These are phyloP conservation scores for Kuraishia floccosa DNA, from an alignment of 805 yeast genomes.

Conservation along the genomic window DNA sequence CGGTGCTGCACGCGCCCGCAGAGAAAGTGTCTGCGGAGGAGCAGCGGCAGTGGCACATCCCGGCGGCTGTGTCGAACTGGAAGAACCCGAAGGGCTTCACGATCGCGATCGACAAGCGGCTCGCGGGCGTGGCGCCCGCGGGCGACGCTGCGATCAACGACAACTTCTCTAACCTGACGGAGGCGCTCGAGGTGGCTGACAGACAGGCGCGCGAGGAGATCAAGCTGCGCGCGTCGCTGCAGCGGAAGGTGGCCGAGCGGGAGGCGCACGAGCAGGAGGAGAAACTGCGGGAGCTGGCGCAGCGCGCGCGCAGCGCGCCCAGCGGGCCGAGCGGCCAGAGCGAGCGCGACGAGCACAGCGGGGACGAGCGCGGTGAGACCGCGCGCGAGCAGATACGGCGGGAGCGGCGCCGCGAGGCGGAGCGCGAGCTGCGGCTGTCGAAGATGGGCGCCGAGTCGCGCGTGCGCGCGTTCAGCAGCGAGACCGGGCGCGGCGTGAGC, in stretches of 20 bases:
- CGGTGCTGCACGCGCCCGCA: conserved; percentile 53
- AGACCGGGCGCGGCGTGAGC: conserved; percentile 40
- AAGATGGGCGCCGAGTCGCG: conserved; percentile 33
- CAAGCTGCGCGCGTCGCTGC: conserved; percentile 34
- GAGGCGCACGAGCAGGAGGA: conserved; percentile 39
- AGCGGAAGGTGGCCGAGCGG: conserved; percentile 35
- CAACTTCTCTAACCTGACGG: conserved; percentile 50
- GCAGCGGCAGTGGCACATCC: conserved; percentile 74
- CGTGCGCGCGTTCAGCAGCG: conserved; percentile 27
- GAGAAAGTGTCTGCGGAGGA: conserved; percentile 59
- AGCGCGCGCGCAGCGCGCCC: conserved; percentile 23
- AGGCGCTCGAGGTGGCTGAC: conserved; percentile 66
- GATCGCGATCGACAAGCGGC: conserved; percentile 67
- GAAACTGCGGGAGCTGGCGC: conserved; percentile 36
- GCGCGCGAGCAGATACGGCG: conserved; percentile 26
- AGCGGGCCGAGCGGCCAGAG: conserved; percentile 7
- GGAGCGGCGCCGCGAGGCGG: conserved; percentile 34
- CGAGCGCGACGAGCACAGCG: conserved; percentile 7
- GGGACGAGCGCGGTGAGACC: conserved; percentile 3
- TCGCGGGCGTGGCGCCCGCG: conserved; percentile 41
- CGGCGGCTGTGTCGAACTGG: conserved; percentile 91
- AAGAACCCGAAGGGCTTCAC: conserved; percentile 88
- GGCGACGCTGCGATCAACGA: conserved; percentile 33
- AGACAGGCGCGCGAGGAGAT: conserved; percentile 46
- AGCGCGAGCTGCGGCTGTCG: conserved; percentile 29